phyloP scores from a whole-genome alignment of 345 rosid genomes.

The Citrus unshiu region DNA sequence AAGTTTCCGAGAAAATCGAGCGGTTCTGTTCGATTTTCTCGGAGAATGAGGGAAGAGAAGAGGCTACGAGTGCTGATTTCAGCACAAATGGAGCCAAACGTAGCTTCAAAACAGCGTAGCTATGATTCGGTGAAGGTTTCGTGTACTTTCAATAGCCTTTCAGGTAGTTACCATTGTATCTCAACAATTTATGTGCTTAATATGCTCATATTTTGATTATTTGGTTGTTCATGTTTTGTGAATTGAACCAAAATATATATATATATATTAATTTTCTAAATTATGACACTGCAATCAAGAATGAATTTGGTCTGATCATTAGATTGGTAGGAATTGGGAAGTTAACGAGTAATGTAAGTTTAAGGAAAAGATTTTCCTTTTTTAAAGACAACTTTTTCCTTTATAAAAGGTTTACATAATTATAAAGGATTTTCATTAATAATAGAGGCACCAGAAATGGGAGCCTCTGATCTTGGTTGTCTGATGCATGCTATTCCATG shows the following conservation, averaged over 20 bases:
- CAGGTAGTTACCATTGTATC: slow-evolving; percentile 36
- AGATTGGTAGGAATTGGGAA: background rate
- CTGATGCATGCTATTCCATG: background rate
- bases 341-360: too few relatives aligned
- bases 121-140: slow-evolving; percentile 34
- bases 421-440: too few relatives aligned
- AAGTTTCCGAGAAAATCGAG: slow-evolving; percentile 21
- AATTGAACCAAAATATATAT: background rate
- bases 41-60: slow-evolving; percentile 26
- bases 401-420: too few relatives aligned
- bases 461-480: too few relatives aligned
- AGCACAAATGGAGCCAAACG: slow-evolving; percentile 32
- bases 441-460: too few relatives aligned
- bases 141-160: slow-evolving; percentile 40
- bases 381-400: too few relatives aligned
- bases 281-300: background rate
- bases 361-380: too few relatives aligned
- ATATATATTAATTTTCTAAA: background rate
- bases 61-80: slow-evolving; percentile 37
- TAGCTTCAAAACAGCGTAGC: slow-evolving; percentile 19
- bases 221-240: background rate
- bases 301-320: background rate
- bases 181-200: background rate
- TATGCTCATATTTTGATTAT: background rate
- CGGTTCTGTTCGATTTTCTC: slow-evolving; percentile 31